Evolutionary conservation across 257 asterid species (phyloP), one percentile per base, ranked within the genome.

Genomic region (Salvia splendens): DNA sequence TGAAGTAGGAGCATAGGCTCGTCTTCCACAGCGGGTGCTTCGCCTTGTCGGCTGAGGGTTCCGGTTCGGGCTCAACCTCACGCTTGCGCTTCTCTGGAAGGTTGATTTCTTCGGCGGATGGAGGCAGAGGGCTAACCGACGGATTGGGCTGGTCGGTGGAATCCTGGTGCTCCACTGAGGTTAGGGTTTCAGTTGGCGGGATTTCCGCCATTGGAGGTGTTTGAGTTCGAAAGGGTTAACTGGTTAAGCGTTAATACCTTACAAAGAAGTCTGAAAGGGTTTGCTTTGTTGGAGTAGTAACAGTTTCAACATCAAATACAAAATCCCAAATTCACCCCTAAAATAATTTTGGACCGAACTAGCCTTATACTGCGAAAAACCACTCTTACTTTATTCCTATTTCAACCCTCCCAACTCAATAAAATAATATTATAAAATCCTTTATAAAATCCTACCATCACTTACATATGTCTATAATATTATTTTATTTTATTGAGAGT

Each of bases 1-100:
- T 76, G 64, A 86, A 94, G 83, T 84, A 91, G 12, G 97, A 94
- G 76, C 99, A 91, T 36, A 94, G 91, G 64, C 87, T 85, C 56
- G 97, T 87, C 69, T 94, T 94, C 91, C 89, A 88, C 65, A 91
- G 51, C 0, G 92, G 96, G 49, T 84, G 88, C 78, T 70, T 67
- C 68, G 73, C 49, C 64, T 69, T 54, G 45, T 56, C 81, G 4
- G 78, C 17, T 43, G 38, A 10, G 7, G 75, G 16, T 61, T 67
- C 79, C 61, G 72, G 84, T 4, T 60, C 79, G 65, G 81, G 74
- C 12, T 60, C 74, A 16, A 74, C 50, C 47, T 81, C 87, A 7
- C 92, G 70, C 83, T 89, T 88, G 24, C 98, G 86, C 76, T 91
- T 91, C 65, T 83, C 94, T 2, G 86, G 12, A 30, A 48, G 57